phyloP scores from a whole-genome alignment of 2,329 filamentous ascomycete species.

The Calonectria fujianensis region DNA sequence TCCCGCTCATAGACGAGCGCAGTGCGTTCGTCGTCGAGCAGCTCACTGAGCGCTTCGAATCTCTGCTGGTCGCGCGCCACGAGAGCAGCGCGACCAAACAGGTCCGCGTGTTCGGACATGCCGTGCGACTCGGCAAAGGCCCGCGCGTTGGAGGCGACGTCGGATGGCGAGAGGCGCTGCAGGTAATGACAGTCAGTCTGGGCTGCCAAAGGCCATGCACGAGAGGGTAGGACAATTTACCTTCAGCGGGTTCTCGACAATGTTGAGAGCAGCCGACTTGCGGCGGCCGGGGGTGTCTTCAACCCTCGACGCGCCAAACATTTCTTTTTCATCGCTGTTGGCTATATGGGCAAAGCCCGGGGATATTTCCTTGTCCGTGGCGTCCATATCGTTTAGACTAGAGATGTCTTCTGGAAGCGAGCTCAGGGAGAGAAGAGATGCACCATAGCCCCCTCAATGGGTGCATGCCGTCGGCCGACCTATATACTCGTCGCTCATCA shows the following conservation, averaged over 20 bases:
- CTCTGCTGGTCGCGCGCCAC: conserved; percentile 58
- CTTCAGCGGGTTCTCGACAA: conserved; percentile 59
- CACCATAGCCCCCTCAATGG: neutral
- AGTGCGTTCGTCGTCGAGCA: conserved; percentile 60
- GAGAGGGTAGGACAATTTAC: conserved; percentile 38
- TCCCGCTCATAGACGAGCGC: conserved; percentile 66
- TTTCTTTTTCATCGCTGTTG: conserved; percentile 1
- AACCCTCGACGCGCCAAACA: neutral
- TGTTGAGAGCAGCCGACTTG: conserved; percentile 56
- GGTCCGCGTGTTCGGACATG: conserved; percentile 68
- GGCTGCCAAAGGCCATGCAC: neutral
- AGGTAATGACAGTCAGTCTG: neutral
- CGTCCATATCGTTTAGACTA: neutral
- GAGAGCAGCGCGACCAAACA: conserved; percentile 62
- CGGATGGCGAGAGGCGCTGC: conserved; percentile 53
- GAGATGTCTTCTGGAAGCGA: neutral
- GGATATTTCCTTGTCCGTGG: conserved; percentile 15
- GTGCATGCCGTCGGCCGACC: neutral
- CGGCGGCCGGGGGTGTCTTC: conserved; percentile 39
- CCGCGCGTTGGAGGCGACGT: conserved; percentile 63
- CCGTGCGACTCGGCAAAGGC: conserved; percentile 69
- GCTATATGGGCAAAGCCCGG: neutral
- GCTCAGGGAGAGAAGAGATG: neutral
- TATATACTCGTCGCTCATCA: conserved; percentile 4
- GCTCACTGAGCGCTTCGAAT: conserved; percentile 55